phyloP scores from a whole-genome alignment of 164 flowering plant species.

The Chloranthus sessilifolius region DNA sequence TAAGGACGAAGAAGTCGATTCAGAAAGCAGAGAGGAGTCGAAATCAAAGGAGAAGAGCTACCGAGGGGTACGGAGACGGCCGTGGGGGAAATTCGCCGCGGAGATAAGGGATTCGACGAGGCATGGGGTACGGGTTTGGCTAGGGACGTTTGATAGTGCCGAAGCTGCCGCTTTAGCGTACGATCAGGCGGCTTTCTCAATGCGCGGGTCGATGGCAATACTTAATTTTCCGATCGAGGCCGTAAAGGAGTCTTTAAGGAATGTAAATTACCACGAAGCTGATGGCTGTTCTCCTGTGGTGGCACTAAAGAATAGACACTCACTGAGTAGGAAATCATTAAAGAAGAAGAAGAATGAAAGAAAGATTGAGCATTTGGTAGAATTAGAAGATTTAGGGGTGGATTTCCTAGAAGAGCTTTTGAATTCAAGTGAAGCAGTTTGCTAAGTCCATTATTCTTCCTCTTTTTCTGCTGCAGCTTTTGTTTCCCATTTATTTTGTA shows the following conservation, averaged over 20 bases:
- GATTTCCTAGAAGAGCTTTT: conserved; percentile 51
- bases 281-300: conserved; percentile 48
- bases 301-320: conserved; percentile 44
- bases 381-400: conserved; percentile 48
- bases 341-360: conserved; percentile 10
- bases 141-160: conserved; percentile 62
- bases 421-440: no score
- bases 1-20: conserved; percentile 20
- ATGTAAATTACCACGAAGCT: conserved; percentile 25
- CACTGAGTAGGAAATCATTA: conserved; percentile 26
- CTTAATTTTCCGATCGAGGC: conserved; percentile 53
- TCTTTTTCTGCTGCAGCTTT: no score
- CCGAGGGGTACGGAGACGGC: conserved; percentile 44
- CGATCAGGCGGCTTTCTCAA: conserved; percentile 62
- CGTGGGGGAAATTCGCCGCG: conserved; percentile 26
- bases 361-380: conserved; percentile 27
- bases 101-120: conserved; percentile 32
- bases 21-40: no score
- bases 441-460: no score
- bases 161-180: conserved; percentile 71
- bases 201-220: conserved; percentile 44
- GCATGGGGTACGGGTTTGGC: conserved; percentile 58
- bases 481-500: no score
- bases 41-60: conserved; percentile 22
- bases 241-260: conserved; percentile 35